phyloP scores from a whole-genome alignment of 2,329 filamentous ascomycete species.

The Diplodia intermedia region DNA sequence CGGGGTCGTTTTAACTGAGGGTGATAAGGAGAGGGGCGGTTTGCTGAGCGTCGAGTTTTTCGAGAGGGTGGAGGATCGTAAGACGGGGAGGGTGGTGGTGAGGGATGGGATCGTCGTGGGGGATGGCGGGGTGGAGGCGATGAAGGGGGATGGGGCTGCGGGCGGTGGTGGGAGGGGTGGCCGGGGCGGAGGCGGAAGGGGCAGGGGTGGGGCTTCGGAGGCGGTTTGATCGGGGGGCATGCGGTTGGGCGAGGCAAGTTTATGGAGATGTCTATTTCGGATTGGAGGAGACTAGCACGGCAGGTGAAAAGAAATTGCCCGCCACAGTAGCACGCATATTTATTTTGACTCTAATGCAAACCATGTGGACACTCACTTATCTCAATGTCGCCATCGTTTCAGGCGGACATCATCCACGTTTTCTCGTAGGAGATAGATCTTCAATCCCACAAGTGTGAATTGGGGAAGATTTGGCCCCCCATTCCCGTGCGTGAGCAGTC shows the following conservation, averaged over 20 bases:
- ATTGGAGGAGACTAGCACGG: too few relatives aligned
- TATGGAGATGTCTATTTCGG: too few relatives aligned
- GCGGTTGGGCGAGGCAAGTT: not conserved
- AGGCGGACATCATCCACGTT: too few relatives aligned
- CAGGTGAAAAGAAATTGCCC: too few relatives aligned
- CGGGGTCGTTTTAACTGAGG: constrained; percentile 53
- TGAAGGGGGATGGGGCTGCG: constrained; percentile 40
- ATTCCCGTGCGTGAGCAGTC: too few relatives aligned
- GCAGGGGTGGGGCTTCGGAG: constrained; percentile 34
- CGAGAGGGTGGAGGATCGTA: constrained; percentile 70
- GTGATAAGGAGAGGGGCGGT: constrained; percentile 58
- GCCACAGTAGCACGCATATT: too few relatives aligned
- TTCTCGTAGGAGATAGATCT: too few relatives aligned
- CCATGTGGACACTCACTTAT: too few relatives aligned
- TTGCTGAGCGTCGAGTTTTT: constrained; percentile 73
- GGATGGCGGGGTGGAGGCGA: constrained; percentile 56
- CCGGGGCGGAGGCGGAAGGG: constrained; percentile 28
- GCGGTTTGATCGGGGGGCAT: not conserved
- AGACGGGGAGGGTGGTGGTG: constrained; percentile 70
- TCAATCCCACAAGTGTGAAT: too few relatives aligned
- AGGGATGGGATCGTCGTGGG: constrained; percentile 69
- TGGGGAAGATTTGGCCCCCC: too few relatives aligned
- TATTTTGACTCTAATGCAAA: too few relatives aligned
- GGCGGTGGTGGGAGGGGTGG: constrained; percentile 34
- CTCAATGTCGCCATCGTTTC: too few relatives aligned